Evolutionary conservation across 148 eudicot genomes (phyloP).

Genomic region (Nepenthes mirabilis): DNA sequence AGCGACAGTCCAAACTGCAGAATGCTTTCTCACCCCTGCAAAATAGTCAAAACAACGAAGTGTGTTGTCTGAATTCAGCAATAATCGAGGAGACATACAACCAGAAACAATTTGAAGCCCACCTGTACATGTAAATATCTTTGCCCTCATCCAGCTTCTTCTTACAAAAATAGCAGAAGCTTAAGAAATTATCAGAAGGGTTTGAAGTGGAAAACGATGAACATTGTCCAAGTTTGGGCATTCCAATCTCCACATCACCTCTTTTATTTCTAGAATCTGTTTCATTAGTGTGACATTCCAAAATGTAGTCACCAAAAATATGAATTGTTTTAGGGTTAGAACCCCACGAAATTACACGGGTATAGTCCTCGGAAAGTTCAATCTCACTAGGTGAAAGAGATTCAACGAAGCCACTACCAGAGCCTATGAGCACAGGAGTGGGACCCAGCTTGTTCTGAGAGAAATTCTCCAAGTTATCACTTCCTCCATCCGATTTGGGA

Average conservation of each 20-base stretch:
- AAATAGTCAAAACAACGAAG: constrained; percentile 3
- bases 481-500: background rate
- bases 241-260: constrained; percentile 13
- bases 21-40: constrained; percentile 94
- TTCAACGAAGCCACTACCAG: constrained; percentile 23
- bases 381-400: constrained; percentile 67
- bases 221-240: constrained; percentile 9
- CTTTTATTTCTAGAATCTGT: constrained; percentile 20
- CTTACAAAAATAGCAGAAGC: constrained; percentile 66
- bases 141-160: constrained; percentile 66
- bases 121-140: constrained; percentile 97
- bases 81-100: background rate
- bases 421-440: constrained; percentile 7
- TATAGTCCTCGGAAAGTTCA: constrained; percentile 94
- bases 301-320: constrained; percentile 59
- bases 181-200: constrained; percentile 53
- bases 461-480: constrained; percentile 12
- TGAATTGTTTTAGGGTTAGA: constrained; percentile 82
- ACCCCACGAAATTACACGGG: constrained; percentile 75
- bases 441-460: constrained; percentile 8
- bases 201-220: constrained; percentile 17
- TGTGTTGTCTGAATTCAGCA: background rate
- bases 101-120: background rate
- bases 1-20: constrained; percentile 71
- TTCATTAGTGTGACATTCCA: constrained; percentile 64